These are phyloP conservation scores for Mortierella sp. DNA, from an alignment of 371 early-diverging fungal species.

Conservation along the genomic window DNA sequence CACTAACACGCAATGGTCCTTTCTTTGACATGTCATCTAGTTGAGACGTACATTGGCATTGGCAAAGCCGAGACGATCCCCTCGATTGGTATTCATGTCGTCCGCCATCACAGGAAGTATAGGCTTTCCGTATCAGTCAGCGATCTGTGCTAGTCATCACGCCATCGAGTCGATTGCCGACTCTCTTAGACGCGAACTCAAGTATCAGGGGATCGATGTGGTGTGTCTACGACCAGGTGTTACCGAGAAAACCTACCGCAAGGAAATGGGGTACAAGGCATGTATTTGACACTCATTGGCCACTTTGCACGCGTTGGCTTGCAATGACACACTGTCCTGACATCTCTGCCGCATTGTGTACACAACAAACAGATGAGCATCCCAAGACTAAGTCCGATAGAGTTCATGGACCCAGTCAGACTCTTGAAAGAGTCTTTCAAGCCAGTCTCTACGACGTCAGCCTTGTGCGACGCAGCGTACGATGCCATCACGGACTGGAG, in stretches of 20 bases:
- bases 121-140: slow-evolving; percentile 40
- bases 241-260: no score
- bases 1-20: no score
- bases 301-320: no score
- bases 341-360: background rate
- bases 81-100: slow-evolving; percentile 24
- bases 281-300: no score
- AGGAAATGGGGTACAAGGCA: no score
- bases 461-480: slow-evolving; percentile 24
- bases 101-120: slow-evolving; percentile 37
- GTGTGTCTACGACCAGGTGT: slow-evolving; percentile 17
- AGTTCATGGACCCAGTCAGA: slow-evolving; percentile 17
- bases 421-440: slow-evolving; percentile 21
- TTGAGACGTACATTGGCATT: slow-evolving; percentile 32
- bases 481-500: slow-evolving; percentile 23
- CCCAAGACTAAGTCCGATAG: slow-evolving; percentile 22
- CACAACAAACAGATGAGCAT: slow-evolving; percentile 4
- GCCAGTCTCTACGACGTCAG: slow-evolving; percentile 14
- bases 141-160: slow-evolving; percentile 44
- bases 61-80: slow-evolving; percentile 32
- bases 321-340: no score
- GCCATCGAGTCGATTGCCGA: slow-evolving; percentile 45
- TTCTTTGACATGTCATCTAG: slow-evolving; percentile 20
- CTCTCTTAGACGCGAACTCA: slow-evolving; percentile 47
- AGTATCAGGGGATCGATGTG: slow-evolving; percentile 24